Evolutionary conservation across 345 rosid genomes (phyloP), one percentile per base, ranked within the genome.

Genomic region (Sonneratia caseolaris): DNA sequence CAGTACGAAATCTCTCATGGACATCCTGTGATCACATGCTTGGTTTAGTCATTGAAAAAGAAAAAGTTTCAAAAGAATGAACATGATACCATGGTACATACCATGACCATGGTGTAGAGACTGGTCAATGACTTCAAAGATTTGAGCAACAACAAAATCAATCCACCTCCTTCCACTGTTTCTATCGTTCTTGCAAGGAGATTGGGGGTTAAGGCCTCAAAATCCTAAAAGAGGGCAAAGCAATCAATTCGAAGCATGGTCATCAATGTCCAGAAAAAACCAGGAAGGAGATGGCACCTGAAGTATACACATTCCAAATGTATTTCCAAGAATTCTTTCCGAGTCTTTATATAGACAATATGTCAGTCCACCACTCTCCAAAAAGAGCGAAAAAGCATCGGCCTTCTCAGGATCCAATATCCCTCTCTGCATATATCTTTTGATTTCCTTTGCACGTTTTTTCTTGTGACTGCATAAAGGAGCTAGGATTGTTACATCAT

Each of bases 161-260:
- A 68, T 68, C 99, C 99, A 62, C 97, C 99, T 71, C 99, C 99
- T 78, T 95, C 90, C 67, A 95, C 99, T 24, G 99, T 95, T 80
- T 95, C 99, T 70, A 92, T 88, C 4, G 99, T 95, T 78, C 99
- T 91, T 27, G 97, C 99, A 68, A 91, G 82, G 42, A 95, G 88
- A 86, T 95, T 95, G 35, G 97, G 99, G 47, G 99, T 91, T 76
- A 95, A 73, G 38, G 99, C 99, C 83, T 91, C 97, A 82, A 95
- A 95, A 78, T 95, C 99, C 99, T 94, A 82, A 69, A 64, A 78
- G 70, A 68, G 68, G 36, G 65, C 43, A 64, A 22, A 71, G 3
- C 40, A 49, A 49, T 81, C 51, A 7, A 48, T 27, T 27, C 38
- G 66, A 74, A 37, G 66, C 42, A 71, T 45, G 57, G 56, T 75